phyloP scores from a whole-genome alignment of 148 eudicot species.

The Chenopodium quinoa region DNA sequence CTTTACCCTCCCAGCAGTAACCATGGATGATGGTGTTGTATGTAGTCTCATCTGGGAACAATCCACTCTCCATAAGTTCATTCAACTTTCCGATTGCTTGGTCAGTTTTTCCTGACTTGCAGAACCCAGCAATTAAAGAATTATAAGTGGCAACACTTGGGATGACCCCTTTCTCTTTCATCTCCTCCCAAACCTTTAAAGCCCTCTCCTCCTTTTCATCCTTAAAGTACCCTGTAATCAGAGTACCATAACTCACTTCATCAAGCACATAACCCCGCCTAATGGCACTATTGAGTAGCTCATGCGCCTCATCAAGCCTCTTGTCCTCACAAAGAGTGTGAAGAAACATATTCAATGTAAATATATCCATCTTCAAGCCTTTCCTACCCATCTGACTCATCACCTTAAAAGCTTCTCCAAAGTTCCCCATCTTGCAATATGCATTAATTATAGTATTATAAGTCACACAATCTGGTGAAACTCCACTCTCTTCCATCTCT shows the following conservation, averaged over 20 bases:
- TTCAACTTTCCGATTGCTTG: slow-evolving; percentile 62
- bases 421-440: slow-evolving; percentile 54
- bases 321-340: slow-evolving; percentile 58
- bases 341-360: slow-evolving; percentile 65
- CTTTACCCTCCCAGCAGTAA: slow-evolving; percentile 75
- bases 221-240: slow-evolving; percentile 61
- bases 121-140: slow-evolving; percentile 67
- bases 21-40: slow-evolving; percentile 82
- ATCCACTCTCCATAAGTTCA: slow-evolving; percentile 68
- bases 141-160: slow-evolving; percentile 74
- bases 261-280: slow-evolving; percentile 68
- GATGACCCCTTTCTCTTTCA: slow-evolving; percentile 57
- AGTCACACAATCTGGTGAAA: slow-evolving; percentile 57
- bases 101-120: slow-evolving; percentile 66
- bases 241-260: slow-evolving; percentile 77
- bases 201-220: slow-evolving; percentile 53
- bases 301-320: slow-evolving; percentile 54
- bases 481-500: slow-evolving; percentile 59
- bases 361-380: slow-evolving; percentile 65
- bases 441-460: slow-evolving; percentile 78
- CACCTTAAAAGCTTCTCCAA: slow-evolving; percentile 54
- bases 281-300: slow-evolving; percentile 41
- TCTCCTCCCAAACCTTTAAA: slow-evolving; percentile 73
- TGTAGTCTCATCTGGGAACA: slow-evolving; percentile 74
- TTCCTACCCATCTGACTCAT: slow-evolving; percentile 63